These are phyloP conservation scores for Agastache rugosa DNA, from an alignment of 257 asterid species.

Conservation along the genomic window DNA sequence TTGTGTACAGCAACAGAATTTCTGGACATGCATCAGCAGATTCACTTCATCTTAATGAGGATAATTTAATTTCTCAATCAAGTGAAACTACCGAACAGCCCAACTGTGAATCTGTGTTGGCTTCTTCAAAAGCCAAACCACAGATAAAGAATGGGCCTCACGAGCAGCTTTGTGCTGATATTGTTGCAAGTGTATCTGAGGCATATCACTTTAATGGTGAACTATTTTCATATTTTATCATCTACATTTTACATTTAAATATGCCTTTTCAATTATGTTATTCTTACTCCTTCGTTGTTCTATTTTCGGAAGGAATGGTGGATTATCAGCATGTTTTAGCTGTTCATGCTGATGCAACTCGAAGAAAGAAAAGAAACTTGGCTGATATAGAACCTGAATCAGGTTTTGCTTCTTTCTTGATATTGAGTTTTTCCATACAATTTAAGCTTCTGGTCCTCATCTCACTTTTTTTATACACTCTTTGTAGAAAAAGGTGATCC, in stretches of 20 bases:
- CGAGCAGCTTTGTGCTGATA: slow-evolving; percentile 67
- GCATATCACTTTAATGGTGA: slow-evolving; percentile 81
- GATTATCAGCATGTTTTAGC: slow-evolving; percentile 96
- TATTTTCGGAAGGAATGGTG: slow-evolving; percentile 72
- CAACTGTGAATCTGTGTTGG: slow-evolving; percentile 41
- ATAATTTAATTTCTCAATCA: too few relatives aligned
- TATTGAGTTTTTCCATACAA: slow-evolving; percentile 31
- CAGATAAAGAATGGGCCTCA: slow-evolving; percentile 44
- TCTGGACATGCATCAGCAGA: slow-evolving; percentile 39
- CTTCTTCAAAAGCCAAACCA: slow-evolving; percentile 44
- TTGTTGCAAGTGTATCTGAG: slow-evolving; percentile 73
- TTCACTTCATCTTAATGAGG: slow-evolving; percentile 41
- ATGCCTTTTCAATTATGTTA: slow-evolving; percentile 28
- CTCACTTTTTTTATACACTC: slow-evolving; percentile 32
- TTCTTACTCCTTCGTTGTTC: slow-evolving; percentile 34
- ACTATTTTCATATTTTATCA: slow-evolving; percentile 15
- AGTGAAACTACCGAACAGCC: too few relatives aligned
- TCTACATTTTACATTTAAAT: slow-evolving; percentile 3
- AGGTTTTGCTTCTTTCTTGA: slow-evolving; percentile 49
- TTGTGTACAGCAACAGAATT: slow-evolving; percentile 33
- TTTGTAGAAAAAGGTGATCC: slow-evolving; percentile 62
- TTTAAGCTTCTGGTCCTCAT: slow-evolving; percentile 26
- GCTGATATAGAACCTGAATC: slow-evolving; percentile 69
- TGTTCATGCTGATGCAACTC: slow-evolving; percentile 71
- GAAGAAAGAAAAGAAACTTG: slow-evolving; percentile 76